These are phyloP conservation scores for Porodaedalea pini DNA, from an alignment of 1,284 basidiomycete species.

Conservation along the genomic window DNA sequence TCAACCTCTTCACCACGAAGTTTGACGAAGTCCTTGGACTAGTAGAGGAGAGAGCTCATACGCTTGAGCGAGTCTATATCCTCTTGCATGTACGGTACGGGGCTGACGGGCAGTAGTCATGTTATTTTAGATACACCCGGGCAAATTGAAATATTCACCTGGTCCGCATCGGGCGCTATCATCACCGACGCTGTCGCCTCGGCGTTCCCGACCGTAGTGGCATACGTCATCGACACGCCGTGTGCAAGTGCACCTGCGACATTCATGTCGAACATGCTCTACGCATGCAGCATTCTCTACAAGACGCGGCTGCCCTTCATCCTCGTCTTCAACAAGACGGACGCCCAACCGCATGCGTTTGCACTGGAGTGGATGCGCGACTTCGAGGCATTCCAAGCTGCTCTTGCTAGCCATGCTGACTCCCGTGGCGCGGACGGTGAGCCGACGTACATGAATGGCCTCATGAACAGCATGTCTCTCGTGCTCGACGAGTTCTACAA, in stretches of 20 bases:
- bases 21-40: conserved; percentile 95
- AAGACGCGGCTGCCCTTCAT: conserved; percentile 98
- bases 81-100: background rate
- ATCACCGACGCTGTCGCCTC: conserved; percentile 98
- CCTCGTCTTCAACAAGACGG: conserved; percentile 98
- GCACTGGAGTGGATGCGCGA: conserved; percentile 98
- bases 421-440: conserved; percentile 81
- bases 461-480: conserved; percentile 99
- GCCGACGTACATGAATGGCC: conserved; percentile 95
- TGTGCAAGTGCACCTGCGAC: conserved; percentile 93
- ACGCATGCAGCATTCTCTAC: conserved; percentile 99
- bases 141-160: conserved; percentile 99
- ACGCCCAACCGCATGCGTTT: conserved; percentile 85
- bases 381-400: conserved; percentile 85
- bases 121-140: conserved; percentile 96
- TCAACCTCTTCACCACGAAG: conserved; percentile 98
- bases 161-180: conserved; percentile 98
- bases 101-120: conserved; percentile 52
- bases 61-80: conserved; percentile 73
- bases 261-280: conserved; percentile 99
- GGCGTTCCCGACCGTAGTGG: conserved; percentile 89
- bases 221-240: conserved; percentile 97
- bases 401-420: conserved; percentile 60
- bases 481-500: conserved; percentile 99
- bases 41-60: conserved; percentile 86